Evolutionary conservation across 192 early-diverging fungal genomes (phyloP).

Genomic region (Lunasporangiospora selenospora): DNA sequence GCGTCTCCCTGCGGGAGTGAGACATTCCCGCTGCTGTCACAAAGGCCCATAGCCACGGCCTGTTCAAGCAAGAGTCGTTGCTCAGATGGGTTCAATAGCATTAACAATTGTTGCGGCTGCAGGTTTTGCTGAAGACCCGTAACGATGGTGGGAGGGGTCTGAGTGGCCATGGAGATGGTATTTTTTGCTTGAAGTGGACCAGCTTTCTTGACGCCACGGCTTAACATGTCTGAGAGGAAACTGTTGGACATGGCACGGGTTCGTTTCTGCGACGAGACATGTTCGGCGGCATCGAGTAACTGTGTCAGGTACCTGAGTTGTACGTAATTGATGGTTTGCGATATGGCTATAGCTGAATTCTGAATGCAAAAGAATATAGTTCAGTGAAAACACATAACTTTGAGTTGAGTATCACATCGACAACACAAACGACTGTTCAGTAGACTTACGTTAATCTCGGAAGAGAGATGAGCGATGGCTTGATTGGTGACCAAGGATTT

Average conservation of each 20-base stretch:
- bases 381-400: no score
- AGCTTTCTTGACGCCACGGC: conserved; percentile 39
- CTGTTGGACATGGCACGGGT: conserved; percentile 42
- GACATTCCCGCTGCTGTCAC: neutral
- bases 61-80: conserved; percentile 14
- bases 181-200: conserved; percentile 11
- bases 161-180: conserved; percentile 24
- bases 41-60: neutral
- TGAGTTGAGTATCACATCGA: no score
- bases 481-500: conserved; percentile 27
- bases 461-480: conserved; percentile 33
- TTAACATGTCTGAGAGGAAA: conserved; percentile 45
- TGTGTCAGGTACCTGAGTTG: conserved; percentile 44
- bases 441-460: conserved; percentile 30
- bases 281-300: conserved; percentile 41
- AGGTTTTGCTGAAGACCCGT: conserved; percentile 6
- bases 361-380: neutral
- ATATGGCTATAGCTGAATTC: conserved; percentile 39
- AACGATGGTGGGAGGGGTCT: conserved; percentile 13
- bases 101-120: conserved; percentile 11
- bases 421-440: no score
- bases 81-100: no score
- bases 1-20: conserved; percentile 5
- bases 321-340: conserved; percentile 43
- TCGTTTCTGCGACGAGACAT: conserved; percentile 34